Evolutionary conservation across 2,329 filamentous ascomycete species (phyloP).

Genomic region (Exophiala calicioides): DNA sequence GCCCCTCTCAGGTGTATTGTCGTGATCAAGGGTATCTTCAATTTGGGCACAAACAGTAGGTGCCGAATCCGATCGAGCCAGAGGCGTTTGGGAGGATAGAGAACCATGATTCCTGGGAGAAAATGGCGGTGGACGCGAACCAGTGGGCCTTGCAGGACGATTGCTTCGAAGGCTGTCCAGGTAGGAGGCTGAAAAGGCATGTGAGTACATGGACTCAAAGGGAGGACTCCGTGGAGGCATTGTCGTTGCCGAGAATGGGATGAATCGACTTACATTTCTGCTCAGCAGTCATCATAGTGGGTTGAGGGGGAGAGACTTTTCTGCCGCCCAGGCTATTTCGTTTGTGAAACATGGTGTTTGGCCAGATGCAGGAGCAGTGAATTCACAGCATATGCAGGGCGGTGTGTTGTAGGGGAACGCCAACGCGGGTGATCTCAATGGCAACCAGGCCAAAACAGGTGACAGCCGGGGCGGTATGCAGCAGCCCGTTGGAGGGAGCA

Average conservation of each 20-base stretch:
- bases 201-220: constrained; percentile 30
- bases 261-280: constrained; percentile 45
- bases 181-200: constrained; percentile 53
- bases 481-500: too few relatives aligned
- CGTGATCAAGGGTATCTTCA: constrained; percentile 4
- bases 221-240: constrained; percentile 26
- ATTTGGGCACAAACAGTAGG: constrained; percentile 3
- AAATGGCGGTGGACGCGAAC: constrained; percentile 60
- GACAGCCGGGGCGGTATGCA: too few relatives aligned
- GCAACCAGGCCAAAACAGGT: background rate
- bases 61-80: constrained; percentile 30
- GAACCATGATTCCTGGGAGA: constrained; percentile 16
- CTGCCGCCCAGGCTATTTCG: constrained; percentile 39
- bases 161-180: constrained; percentile 61
- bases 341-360: constrained; percentile 41
- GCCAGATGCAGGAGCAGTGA: constrained; percentile 4
- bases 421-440: background rate
- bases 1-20: background rate
- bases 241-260: background rate
- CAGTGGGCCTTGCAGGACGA: constrained; percentile 58
- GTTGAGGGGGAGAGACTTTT: constrained; percentile 50
- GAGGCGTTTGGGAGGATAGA: constrained; percentile 14
- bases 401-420: background rate
- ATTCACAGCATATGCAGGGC: constrained; percentile 19
- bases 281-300: constrained; percentile 49